Base-by-base conservation (phyloP, 768 basidiomycete species). In the Pulveroboletus sp. region DNA sequence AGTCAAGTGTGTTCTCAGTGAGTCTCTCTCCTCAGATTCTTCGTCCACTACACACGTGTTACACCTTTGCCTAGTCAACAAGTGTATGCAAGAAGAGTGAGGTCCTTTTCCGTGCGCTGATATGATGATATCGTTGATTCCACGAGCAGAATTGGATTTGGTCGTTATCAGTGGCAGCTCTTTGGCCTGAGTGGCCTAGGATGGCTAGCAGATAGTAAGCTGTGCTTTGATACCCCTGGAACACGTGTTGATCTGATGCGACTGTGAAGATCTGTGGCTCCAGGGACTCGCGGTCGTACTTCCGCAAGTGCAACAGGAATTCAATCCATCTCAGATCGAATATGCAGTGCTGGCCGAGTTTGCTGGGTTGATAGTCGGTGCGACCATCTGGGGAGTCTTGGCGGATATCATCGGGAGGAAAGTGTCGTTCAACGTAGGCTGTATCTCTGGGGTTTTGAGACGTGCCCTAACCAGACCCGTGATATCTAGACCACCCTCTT, bases 171-270 rank as follows among this genome's bases (percentile, higher is more conserved):
- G 47, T 60, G 66, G 45, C 73, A 78, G 54, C 68, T 79, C 26
- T 77, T 79, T 56, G 17, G 69, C 22, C 63, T 79, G 14, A 67
- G 73, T 43, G 77, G 76, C 46, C 58, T 78, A 6, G 76, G 77
- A 47, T 78, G 77, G 76, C 54, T 73, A 38, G 75, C 73, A 44
- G 77, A 77, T 56, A 76, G 77, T 79, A 35, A 54, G 73, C 32
- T 17, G 31, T 32, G 22, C 30, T 24, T 40, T 43, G 32, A 32
- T 36, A 19, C 20, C 45, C 47, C 54, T 68, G 73, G 36, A 37
- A 47, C 56, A 56, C 50, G 47, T 61, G 59, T 6, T 56, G 23
- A 54, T 13, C 16, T 38, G 43, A 42, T 6, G n/a, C 14, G 6
- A 29, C 2, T 14, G 13, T 7, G 30, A 34, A 65, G 63, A 65